Evolutionary conservation across 2,329 filamentous ascomycete genomes (phyloP), one percentile per base, ranked within the genome.

Genomic region (Bretziella fagacearum): DNA sequence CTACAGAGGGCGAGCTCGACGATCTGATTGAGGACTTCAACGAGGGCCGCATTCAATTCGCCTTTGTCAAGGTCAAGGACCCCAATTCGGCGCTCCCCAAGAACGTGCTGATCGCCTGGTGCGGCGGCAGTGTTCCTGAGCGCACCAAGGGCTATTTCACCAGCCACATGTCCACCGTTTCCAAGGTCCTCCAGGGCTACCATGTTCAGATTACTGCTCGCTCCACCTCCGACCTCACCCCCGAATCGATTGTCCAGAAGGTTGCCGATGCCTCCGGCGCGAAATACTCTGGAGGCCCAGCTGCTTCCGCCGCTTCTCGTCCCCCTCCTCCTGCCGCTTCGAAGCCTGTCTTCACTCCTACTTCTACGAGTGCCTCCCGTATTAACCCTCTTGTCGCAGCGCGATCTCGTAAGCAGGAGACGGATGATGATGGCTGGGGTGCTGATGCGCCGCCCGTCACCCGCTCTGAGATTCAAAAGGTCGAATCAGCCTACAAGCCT

Each of bases 91-190:
- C 67, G 18, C 74, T 98, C 13, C 86, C 89, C 43, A 98, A 98
- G 69, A 83, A 79, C 60, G 84, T 93, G 51, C 72, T 98, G 54
- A 85, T 98, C 60, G 87, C 83, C 54, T 98, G 91, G 82, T 98
- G 91, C 62, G 91, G 91, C 54, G 89, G 93, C 59, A 91, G 91
- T 56, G 91, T 98, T 13, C 91, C 91, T n/a, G 91, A 98, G 65
- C 74, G 89, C 57, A 96, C 89, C 52, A 98, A 96, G 66, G 91
- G 91, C 54, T 96, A 96, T 65, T 98, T 98, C 61, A 94, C 85
- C 54, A 95, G 86, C 65, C 89, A 98, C 64, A 69, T 91, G 41
- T 79, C 82, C 51, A 81, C 85, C 41, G 86, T 96, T 30, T 79
- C 86, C 52, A 95, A 94, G 65, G 72, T 95, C 55, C 74, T 98